These are phyloP conservation scores for Vitis amurensis DNA, from an alignment of 164 flowering plant species.

Conservation along the genomic window DNA sequence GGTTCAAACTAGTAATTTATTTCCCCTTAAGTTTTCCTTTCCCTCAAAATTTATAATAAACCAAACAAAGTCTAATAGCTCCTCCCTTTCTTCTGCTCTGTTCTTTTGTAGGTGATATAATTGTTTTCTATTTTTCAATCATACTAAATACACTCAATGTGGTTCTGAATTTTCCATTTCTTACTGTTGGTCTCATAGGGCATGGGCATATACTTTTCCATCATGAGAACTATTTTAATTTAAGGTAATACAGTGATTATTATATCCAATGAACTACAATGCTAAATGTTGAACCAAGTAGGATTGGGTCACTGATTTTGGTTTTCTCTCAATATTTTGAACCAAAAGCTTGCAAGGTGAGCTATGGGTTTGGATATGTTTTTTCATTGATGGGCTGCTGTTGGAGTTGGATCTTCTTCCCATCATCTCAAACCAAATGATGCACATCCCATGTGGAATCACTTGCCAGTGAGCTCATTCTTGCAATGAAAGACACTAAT, in stretches of 20 bases:
- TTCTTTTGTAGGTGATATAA: constrained; percentile 2
- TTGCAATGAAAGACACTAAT: neutral
- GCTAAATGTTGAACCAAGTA: neutral
- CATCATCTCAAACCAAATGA: constrained; percentile 93
- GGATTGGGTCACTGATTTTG: neutral
- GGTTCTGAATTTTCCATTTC: constrained; percentile 84
- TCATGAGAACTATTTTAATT: constrained; percentile 57
- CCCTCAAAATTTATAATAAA: neutral
- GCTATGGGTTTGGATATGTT: constrained; percentile 79
- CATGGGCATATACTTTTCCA: constrained; percentile 70
- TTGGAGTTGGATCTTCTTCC: constrained; percentile 88
- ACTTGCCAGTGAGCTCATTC: constrained; percentile 69
- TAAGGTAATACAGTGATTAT: constrained; percentile 48
- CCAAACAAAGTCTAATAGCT: neutral
- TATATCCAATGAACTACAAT: too few species aligned
- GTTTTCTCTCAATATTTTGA: neutral
- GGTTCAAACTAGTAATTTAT: too few species aligned
- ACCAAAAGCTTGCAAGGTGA: constrained; percentile 75
- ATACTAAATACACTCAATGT: constrained; percentile 88
- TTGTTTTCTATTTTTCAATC: constrained; percentile 49
- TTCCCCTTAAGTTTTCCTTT: too few species aligned
- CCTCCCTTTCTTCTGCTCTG: neutral
- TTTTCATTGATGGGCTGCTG: constrained; percentile 85
- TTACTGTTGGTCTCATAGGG: constrained; percentile 60
- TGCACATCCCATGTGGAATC: constrained; percentile 92